These are phyloP conservation scores for Pholiota microspora DNA, from an alignment of 768 basidiomycete genomes.

Conservation along the genomic window DNA sequence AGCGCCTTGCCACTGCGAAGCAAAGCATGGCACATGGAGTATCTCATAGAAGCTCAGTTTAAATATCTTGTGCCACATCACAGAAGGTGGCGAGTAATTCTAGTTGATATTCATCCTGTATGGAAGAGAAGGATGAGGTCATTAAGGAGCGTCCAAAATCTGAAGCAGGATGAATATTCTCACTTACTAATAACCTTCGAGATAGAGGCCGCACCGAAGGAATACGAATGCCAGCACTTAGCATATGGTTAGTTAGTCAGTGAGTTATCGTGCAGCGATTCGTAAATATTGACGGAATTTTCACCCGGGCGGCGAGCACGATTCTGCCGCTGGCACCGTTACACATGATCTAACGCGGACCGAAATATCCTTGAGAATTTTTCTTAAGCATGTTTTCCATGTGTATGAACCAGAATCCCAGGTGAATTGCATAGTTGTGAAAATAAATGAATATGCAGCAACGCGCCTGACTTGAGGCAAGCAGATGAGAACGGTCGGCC, in stretches of 20 bases:
- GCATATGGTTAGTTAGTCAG: neutral
- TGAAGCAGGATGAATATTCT: neutral
- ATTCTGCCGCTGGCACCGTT: slow-evolving; percentile 1
- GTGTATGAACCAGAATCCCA: neutral
- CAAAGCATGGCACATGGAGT: neutral
- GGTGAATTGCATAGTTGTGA: neutral
- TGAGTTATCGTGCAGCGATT: neutral
- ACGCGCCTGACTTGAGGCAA: neutral
- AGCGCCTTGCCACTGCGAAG: neutral
- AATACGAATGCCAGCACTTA: neutral
- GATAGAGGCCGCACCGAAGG: neutral
- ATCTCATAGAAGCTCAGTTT: neutral
- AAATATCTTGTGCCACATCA: neutral
- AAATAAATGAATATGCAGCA: neutral
- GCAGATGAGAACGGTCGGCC: neutral
- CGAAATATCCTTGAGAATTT: neutral
- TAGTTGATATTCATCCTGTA: neutral
- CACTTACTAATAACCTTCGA: neutral
- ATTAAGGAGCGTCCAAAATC: neutral
- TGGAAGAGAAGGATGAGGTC: neutral
- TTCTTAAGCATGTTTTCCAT: neutral
- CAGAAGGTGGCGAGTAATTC: neutral
- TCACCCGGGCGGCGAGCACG: neutral
- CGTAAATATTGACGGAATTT: neutral
- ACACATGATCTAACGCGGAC: slow-evolving; percentile 11